Conservation (phyloP, 345 rosid species). For the Arabis hirsuta region DNA sequence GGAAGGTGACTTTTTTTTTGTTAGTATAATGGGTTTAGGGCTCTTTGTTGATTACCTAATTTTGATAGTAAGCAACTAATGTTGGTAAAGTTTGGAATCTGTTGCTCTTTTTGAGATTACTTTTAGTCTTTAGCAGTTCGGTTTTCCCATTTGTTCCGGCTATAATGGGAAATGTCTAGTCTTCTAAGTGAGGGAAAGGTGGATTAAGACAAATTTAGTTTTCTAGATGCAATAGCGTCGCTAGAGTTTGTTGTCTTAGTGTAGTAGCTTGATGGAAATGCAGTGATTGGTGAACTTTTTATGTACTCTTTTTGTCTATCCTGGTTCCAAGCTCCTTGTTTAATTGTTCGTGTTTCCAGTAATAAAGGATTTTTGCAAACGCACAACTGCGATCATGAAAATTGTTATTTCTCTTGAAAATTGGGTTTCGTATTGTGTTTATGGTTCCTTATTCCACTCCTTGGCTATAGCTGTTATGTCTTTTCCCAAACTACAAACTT, state of each 20-base stretch:
- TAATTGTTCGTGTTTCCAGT: not conserved
- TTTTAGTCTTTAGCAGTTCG: not conserved
- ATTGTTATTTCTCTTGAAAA: too few species aligned
- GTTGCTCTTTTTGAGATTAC: conserved; percentile 15
- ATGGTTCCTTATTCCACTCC: not conserved
- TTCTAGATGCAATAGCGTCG: not conserved
- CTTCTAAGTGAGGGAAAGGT: not conserved
- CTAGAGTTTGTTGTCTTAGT: conserved; percentile 12
- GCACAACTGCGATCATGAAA: not conserved
- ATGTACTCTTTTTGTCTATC: not conserved
- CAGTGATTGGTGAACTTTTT: not conserved
- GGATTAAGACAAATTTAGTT: not conserved
- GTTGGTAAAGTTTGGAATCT: conserved; percentile 21
- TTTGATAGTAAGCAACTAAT: conserved; percentile 17
- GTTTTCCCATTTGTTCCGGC: not conserved
- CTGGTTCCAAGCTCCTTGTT: not conserved
- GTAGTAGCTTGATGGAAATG: conserved; percentile 14
- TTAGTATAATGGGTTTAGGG: not conserved
- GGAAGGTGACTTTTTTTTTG: not conserved
- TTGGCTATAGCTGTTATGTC: not conserved
- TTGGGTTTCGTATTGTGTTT: not conserved
- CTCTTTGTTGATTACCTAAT: conserved; percentile 22
- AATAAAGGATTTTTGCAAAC: not conserved
- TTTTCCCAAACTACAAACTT: not conserved
- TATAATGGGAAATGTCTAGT: not conserved